Conservation (phyloP, 2,329 filamentous ascomycete genomes). For the Cercospora sojina region DNA sequence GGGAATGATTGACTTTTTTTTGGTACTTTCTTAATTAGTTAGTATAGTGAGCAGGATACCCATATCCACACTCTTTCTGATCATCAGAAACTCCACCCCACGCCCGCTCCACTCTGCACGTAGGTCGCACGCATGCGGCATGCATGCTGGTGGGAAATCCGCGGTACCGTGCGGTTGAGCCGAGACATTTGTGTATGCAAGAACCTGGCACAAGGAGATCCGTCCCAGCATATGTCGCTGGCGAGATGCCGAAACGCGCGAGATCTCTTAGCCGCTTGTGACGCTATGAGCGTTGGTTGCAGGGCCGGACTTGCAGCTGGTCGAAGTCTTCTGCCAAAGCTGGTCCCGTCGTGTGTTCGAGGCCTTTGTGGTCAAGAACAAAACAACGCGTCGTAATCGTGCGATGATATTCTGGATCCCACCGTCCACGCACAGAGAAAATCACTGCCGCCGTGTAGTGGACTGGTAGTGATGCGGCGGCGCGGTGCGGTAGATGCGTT, state of each 20-base stretch:
- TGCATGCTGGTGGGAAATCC: conserved; percentile 2
- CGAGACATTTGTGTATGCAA: not conserved
- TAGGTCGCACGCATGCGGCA: not conserved
- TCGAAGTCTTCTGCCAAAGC: not conserved
- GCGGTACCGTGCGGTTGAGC: conserved; percentile 4
- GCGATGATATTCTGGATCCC: not conserved
- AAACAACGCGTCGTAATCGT: not conserved
- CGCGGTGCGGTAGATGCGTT: not conserved
- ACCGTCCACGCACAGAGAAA: not conserved
- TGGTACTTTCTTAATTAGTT: not conserved
- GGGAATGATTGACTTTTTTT: not conserved
- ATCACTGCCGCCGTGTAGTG: not conserved
- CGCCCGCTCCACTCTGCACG: not conserved
- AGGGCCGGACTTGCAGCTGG: not conserved
- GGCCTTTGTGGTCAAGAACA: not conserved
- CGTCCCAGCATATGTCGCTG: not conserved
- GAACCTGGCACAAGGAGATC: not conserved
- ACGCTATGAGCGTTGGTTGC: not conserved
- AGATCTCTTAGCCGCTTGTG: not conserved
- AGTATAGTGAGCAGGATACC: not conserved
- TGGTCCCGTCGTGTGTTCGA: not conserved
- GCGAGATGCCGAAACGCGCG: conserved; percentile 2
- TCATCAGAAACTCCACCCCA: not conserved
- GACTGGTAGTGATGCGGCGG: not conserved
- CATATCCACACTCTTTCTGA: not conserved